Evolutionary conservation across 495 filamentous ascomycete species (phyloP).

Genomic region (Chlorociboria aeruginascens): DNA sequence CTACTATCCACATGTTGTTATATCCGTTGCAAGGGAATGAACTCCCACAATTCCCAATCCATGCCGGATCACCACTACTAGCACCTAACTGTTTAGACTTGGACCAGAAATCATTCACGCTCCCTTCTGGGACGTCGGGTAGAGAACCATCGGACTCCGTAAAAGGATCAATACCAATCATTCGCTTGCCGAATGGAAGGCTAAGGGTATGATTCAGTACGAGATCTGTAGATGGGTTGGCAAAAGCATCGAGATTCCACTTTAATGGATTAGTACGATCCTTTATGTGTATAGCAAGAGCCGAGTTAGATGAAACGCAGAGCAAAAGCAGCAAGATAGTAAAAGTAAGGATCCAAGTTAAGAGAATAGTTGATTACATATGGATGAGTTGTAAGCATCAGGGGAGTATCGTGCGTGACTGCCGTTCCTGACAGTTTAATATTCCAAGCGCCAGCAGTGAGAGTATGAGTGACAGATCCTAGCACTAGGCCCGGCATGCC

Average conservation of each 20-base stretch:
- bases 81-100: conserved; percentile 57
- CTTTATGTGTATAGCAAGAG: too few species aligned
- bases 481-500: conserved; percentile 67
- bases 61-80: conserved; percentile 42
- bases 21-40: conserved; percentile 3
- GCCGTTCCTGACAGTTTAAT: conserved; percentile 38
- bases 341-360: too few species aligned
- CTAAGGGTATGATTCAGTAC: conserved; percentile 57
- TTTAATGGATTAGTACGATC: too few species aligned
- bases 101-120: conserved; percentile 60
- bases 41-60: conserved; percentile 47
- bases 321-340: too few species aligned
- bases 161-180: conserved; percentile 58
- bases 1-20: conserved; percentile 21
- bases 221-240: conserved; percentile 36
- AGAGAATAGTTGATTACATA: conserved; percentile 28
- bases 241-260: conserved; percentile 78
- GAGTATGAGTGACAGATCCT: conserved; percentile 60
- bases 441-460: conserved; percentile 33
- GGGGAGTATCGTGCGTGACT: conserved; percentile 44
- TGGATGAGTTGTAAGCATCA: conserved; percentile 41
- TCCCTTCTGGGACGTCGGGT: conserved; percentile 41
- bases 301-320: too few species aligned
- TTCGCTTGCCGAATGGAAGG: conserved; percentile 55
- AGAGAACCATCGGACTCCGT: conserved; percentile 68